These are phyloP conservation scores for Rhododendron mucronatum DNA, from an alignment of 148 eudicot genomes.

Conservation along the genomic window DNA sequence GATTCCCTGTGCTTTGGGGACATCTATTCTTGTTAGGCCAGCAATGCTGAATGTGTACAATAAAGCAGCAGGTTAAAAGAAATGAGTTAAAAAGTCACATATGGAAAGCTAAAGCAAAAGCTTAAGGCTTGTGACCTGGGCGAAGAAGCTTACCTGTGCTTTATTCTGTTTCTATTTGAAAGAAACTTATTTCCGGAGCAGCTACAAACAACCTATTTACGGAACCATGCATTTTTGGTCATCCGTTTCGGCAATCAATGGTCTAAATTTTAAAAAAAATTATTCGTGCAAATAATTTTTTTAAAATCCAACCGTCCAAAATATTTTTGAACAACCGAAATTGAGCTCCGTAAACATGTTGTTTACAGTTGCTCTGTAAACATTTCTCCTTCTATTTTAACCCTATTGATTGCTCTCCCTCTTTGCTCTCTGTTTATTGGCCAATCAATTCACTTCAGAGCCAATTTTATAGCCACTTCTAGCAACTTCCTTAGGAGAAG, in stretches of 20 bases:
- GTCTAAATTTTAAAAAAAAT: no score
- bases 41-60: not conserved
- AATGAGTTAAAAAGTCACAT: not conserved
- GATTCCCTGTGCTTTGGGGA: not conserved
- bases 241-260: no score
- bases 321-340: no score
- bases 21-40: not conserved
- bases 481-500: not conserved
- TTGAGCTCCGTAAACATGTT: no score
- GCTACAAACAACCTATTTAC: no score
- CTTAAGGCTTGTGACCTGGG: not conserved
- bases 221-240: no score
- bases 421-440: not conserved
- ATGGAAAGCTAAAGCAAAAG: not conserved
- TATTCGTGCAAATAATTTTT: no score
- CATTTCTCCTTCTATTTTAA: no score
- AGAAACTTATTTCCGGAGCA: no score
- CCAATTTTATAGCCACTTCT: not conserved
- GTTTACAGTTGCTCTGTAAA: no score
- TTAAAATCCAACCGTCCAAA: no score
- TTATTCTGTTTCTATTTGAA: not conserved
- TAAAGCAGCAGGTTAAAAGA: not conserved
- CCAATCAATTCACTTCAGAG: not conserved
- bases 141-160: not conserved
- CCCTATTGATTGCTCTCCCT: not conserved